These are phyloP conservation scores for Papiliotrema laurentii DNA, from an alignment of 1,284 basidiomycete genomes.

Conservation along the genomic window DNA sequence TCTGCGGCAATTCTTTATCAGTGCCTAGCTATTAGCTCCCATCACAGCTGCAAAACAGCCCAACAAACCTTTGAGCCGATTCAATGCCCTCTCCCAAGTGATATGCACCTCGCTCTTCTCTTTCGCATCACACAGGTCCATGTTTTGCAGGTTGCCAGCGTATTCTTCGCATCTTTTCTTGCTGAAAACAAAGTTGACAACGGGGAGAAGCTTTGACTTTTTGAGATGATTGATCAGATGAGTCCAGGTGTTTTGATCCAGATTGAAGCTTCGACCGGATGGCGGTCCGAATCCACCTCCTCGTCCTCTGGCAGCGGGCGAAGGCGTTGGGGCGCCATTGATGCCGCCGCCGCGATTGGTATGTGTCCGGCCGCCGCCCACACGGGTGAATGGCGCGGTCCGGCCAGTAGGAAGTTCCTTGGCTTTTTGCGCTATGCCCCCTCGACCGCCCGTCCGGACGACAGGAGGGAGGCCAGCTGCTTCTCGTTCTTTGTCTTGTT, in stretches of 20 bases:
- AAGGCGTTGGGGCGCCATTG: slow-evolving; percentile 28
- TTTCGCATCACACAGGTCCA: slow-evolving; percentile 74
- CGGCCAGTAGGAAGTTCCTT: slow-evolving; percentile 42
- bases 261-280: slow-evolving; percentile 60
- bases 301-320: slow-evolving; percentile 51
- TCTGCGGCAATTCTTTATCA: slow-evolving; percentile 93
- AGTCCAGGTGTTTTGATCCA: slow-evolving; percentile 89
- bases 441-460: slow-evolving; percentile 71
- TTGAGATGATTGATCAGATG: slow-evolving; percentile 82
- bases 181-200: slow-evolving; percentile 95
- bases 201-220: slow-evolving; percentile 82
- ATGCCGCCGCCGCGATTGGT: slow-evolving; percentile 40
- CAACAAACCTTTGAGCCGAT: slow-evolving; percentile 74
- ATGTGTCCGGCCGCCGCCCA: slow-evolving; percentile 39
- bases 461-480: slow-evolving; percentile 82
- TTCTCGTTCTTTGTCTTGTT: slow-evolving; percentile 97
- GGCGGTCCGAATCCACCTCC: slow-evolving; percentile 47
- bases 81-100: slow-evolving; percentile 85
- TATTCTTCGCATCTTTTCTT: slow-evolving; percentile 98
- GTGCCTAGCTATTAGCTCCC: slow-evolving; percentile 56
- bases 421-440: slow-evolving; percentile 53
- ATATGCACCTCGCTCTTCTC: slow-evolving; percentile 98
- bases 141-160: slow-evolving; percentile 79
- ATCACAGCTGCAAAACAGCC: neutral
- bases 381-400: slow-evolving; percentile 34